phyloP scores from a whole-genome alignment of 345 rosid genomes.

The Bruguiera gymnorhiza region DNA sequence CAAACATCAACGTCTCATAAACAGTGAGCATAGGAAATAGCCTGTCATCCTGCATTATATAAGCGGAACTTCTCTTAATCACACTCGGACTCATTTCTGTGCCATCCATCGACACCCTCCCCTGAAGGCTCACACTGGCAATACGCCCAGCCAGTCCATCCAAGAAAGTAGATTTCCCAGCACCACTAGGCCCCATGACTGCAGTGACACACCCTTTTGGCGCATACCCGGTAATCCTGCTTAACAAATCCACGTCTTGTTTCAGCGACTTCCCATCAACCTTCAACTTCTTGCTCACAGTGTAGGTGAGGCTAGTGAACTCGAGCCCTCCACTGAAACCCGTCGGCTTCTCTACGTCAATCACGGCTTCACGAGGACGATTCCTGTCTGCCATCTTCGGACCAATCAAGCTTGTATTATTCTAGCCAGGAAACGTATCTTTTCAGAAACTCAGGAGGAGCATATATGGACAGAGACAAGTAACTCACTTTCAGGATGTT shows the following conservation, averaged over 20 bases:
- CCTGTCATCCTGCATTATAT: slow-evolving; percentile 69
- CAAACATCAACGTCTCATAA: slow-evolving; percentile 63
- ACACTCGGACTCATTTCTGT: slow-evolving; percentile 45
- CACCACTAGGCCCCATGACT: slow-evolving; percentile 74
- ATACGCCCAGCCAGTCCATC: slow-evolving; percentile 62
- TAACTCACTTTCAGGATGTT: not conserved
- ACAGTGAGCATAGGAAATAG: slow-evolving; percentile 69
- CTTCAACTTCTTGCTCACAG: slow-evolving; percentile 41
- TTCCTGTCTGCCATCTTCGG: slow-evolving; percentile 27
- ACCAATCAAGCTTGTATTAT: not conserved
- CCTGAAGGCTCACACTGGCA: slow-evolving; percentile 59
- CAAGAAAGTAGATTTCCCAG: slow-evolving; percentile 62
- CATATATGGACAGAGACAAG: not conserved
- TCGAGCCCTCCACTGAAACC: slow-evolving; percentile 51
- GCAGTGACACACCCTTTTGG: slow-evolving; percentile 67
- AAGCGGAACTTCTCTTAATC: slow-evolving; percentile 63
- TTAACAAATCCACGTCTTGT: slow-evolving; percentile 48
- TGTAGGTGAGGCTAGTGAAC: slow-evolving; percentile 48
- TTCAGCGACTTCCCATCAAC: slow-evolving; percentile 45
- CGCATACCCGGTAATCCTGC: slow-evolving; percentile 56
- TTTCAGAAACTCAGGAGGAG: not conserved
- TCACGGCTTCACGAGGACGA: slow-evolving; percentile 29
- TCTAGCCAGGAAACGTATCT: not conserved
- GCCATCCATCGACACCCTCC: slow-evolving; percentile 52
- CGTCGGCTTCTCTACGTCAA: slow-evolving; percentile 37